Base-by-base conservation (phyloP, 495 filamentous ascomycete species). In the Sporormia fimetaria region DNA sequence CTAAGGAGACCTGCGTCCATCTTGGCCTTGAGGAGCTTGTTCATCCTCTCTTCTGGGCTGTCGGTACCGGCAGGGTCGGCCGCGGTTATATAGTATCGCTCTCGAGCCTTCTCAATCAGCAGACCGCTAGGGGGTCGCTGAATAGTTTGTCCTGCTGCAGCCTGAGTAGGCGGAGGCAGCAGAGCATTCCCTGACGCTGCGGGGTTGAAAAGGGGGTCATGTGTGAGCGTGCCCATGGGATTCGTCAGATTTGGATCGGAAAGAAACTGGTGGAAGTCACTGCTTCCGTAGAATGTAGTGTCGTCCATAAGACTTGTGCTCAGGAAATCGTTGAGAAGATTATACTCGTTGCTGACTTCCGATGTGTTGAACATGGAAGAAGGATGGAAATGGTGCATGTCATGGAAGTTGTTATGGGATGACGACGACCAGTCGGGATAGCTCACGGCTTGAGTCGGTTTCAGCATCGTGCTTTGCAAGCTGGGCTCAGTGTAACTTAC, bases 301-400 rank as follows among this genome's bases (percentile, higher is more conserved):
- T 93, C 87, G 57, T 94, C 86, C 33, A 93, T 63, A 21, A 96
- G 63, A 60, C 80, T 87, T 49, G 75, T 87, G 59, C 80, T 87
- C 46, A 96, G 73, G 57, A 96, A 99, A 60, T 96, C 87, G 51
- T 92, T 94, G 46, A 99, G 73, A 42, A 95, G 67, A 55, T 94
- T 93, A 58, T 93, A 95, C 63, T 99, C 90, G 60, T 84, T 87
- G 21, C 82, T 85, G 44, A 94, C 81, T 60, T 99, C 90, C 42
- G 84, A 84, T 18, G 86, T 79, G 59, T 83, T 84, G 64, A 95
- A 88, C 81, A 94, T 87, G 66, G 90, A 95, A 51, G 81, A 87
- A 39, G 86, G 82, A 63, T 95, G 83, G 54, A 87, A 85, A 52
- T 73, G 81, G 64, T 94, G 86, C 80, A 94, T 92, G 57, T 93